phyloP scores from a whole-genome alignment of 163 green algal species.

The Coccomyxa subellipsoidea region DNA sequence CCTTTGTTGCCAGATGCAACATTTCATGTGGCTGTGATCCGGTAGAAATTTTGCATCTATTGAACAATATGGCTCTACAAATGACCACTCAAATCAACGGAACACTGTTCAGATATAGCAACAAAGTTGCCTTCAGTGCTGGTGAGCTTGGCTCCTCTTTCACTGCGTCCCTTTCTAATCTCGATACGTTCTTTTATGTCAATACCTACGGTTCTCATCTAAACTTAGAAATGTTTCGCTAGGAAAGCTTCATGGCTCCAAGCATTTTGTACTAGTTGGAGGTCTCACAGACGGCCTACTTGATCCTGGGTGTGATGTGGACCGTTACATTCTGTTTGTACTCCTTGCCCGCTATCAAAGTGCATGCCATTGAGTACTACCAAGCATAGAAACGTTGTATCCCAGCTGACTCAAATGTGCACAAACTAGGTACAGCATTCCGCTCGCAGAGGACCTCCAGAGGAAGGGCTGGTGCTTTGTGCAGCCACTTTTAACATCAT shows the following conservation, averaged over 20 bases:
- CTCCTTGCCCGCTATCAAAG: too few relatives aligned
- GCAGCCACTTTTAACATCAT: constrained; percentile 63
- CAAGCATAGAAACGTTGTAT: too few relatives aligned
- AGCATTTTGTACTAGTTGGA: constrained; percentile 6
- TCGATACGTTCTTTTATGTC: too few relatives aligned
- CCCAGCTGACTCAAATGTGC: too few relatives aligned
- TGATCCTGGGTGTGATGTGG: background rate
- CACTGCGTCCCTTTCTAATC: too few relatives aligned
- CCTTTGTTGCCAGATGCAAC: too few relatives aligned
- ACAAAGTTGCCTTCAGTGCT: background rate
- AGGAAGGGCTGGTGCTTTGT: constrained; percentile 33
- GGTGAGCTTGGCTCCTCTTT: too few relatives aligned
- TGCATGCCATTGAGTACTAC: too few relatives aligned
- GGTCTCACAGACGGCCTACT: background rate
- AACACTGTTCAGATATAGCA: background rate
- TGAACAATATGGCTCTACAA: background rate
- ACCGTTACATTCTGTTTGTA: too few relatives aligned
- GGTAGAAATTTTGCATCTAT: background rate
- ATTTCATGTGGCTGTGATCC: too few relatives aligned
- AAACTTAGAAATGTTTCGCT: background rate
- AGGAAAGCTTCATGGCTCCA: background rate
- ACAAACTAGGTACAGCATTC: background rate
- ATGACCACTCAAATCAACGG: background rate
- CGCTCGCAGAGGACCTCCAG: background rate
- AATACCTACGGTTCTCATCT: too few relatives aligned